Evolutionary conservation across 345 rosid genomes (phyloP).

Genomic region (Arabidopsis thaliana): DNA sequence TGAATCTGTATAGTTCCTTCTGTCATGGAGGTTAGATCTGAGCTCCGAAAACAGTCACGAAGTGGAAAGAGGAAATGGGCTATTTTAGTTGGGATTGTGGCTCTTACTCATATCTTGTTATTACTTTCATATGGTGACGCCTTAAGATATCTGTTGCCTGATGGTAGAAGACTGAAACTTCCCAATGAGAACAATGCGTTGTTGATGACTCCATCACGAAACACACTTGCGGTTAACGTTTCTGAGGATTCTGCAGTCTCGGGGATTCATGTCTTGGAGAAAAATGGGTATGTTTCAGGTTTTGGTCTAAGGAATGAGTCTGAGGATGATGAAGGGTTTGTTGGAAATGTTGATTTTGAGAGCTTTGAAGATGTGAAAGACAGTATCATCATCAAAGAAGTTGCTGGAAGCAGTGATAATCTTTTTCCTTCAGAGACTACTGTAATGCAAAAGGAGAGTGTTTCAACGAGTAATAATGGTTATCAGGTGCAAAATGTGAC

Average conservation of each 20-base stretch:
- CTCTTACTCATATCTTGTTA: constrained; percentile 61
- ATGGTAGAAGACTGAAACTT: constrained; percentile 64
- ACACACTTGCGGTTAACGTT: constrained; percentile 62
- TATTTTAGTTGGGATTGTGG: constrained; percentile 55
- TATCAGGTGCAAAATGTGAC: constrained; percentile 25
- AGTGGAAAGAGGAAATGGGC: constrained; percentile 62
- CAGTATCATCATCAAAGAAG: constrained; percentile 48
- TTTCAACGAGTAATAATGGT: constrained; percentile 28
- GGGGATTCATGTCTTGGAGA: constrained; percentile 36
- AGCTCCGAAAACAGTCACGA: constrained; percentile 46
- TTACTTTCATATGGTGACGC: constrained; percentile 47
- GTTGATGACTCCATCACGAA: constrained; percentile 50
- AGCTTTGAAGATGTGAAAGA: constrained; percentile 47
- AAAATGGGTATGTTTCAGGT: constrained; percentile 36
- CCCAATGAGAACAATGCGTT: constrained; percentile 46
- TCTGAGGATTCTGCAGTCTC: constrained; percentile 47
- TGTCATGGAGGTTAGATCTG: constrained; percentile 54
- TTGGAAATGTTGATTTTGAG: constrained; percentile 40
- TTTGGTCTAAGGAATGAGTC: constrained; percentile 27
- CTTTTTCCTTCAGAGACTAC: constrained; percentile 39
- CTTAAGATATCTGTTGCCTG: constrained; percentile 60
- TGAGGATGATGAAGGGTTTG: constrained; percentile 45
- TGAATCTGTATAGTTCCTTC: constrained; percentile 28
- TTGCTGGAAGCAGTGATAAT: constrained; percentile 30
- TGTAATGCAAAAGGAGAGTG: constrained; percentile 33